These are phyloP conservation scores for Symbiodinium pilosum DNA, from an alignment of 73 alveolate species.

Conservation along the genomic window DNA sequence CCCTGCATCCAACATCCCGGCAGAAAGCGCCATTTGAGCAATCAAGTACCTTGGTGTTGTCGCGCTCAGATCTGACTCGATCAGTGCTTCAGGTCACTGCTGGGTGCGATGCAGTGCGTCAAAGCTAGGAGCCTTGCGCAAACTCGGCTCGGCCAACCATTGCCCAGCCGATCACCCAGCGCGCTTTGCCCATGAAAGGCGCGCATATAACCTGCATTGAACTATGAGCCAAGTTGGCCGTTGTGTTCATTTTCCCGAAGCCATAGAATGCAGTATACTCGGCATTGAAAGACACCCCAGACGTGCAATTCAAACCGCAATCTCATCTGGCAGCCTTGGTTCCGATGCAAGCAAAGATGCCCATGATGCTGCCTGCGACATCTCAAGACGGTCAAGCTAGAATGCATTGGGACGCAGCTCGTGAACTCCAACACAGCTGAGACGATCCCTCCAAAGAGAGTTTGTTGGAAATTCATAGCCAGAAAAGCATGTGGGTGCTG, in stretches of 20 bases:
- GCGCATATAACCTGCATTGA: not conserved
- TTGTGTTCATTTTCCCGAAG: too few relatives aligned
- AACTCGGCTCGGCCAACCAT: conserved; percentile 44
- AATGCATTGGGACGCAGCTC: too few relatives aligned
- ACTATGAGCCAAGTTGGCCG: too few relatives aligned
- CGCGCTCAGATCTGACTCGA: not conserved
- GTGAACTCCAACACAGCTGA: too few relatives aligned
- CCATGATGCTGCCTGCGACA: conserved; percentile 19
- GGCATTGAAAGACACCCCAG: too few relatives aligned
- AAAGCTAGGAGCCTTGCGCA: conserved; percentile 1
- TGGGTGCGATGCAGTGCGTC: not conserved
- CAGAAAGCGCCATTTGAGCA: conserved; percentile 1
- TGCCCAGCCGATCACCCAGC: conserved; percentile 53
- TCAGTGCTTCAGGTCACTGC: not conserved
- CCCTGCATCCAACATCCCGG: conserved; percentile 20
- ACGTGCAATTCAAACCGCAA: too few relatives aligned
- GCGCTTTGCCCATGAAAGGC: conserved; percentile 39
- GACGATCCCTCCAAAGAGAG: too few relatives aligned
- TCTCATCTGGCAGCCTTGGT: not conserved
- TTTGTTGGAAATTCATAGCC: too few relatives aligned
- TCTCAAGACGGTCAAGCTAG: too few relatives aligned
- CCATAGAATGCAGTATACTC: too few relatives aligned
- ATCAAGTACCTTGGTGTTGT: not conserved
- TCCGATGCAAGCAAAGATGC: conserved; percentile 24
- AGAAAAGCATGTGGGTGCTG: too few relatives aligned